Evolutionary conservation across 2,329 filamentous ascomycete species (phyloP).

Genomic region (Fusarium heterosporum): DNA sequence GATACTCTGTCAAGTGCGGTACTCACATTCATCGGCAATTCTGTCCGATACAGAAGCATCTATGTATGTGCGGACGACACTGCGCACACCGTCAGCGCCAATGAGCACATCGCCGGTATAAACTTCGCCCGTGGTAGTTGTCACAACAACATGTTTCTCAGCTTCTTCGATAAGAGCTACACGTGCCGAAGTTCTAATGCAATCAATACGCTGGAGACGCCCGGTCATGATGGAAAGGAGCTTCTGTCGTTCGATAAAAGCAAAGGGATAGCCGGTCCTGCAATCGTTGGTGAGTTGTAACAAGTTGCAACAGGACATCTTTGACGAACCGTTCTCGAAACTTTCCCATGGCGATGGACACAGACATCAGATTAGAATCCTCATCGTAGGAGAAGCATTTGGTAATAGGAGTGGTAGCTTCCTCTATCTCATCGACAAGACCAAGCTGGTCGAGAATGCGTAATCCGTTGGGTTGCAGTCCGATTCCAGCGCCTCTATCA

Average conservation of each 20-base stretch:
- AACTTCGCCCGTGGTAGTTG: not conserved
- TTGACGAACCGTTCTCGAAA: not conserved
- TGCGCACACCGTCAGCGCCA: slow-evolving; percentile 3
- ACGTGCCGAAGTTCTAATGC: not conserved
- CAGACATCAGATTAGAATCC: not conserved
- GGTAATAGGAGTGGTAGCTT: not conserved
- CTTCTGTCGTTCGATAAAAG: not conserved
- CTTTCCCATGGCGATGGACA: not conserved
- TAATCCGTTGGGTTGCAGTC: not conserved
- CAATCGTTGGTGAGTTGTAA: not conserved
- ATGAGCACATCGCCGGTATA: not conserved
- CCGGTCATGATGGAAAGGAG: not conserved
- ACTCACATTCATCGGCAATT: not conserved
- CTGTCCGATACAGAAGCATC: not conserved
- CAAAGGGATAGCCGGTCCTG: slow-evolving; percentile 1
- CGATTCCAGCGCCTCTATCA: slow-evolving; percentile 6
- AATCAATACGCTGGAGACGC: not conserved
- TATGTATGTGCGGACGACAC: not conserved
- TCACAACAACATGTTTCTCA: not conserved
- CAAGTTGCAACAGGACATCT: not conserved
- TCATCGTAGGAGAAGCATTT: slow-evolving; percentile 8
- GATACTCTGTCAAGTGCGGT: not conserved
- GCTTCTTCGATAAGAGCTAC: not conserved
- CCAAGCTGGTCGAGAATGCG: not conserved
- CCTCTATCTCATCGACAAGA: not conserved